Evolutionary conservation across 768 basidiomycete genomes (phyloP).

Genomic region (Pleurotus tuber-regium): DNA sequence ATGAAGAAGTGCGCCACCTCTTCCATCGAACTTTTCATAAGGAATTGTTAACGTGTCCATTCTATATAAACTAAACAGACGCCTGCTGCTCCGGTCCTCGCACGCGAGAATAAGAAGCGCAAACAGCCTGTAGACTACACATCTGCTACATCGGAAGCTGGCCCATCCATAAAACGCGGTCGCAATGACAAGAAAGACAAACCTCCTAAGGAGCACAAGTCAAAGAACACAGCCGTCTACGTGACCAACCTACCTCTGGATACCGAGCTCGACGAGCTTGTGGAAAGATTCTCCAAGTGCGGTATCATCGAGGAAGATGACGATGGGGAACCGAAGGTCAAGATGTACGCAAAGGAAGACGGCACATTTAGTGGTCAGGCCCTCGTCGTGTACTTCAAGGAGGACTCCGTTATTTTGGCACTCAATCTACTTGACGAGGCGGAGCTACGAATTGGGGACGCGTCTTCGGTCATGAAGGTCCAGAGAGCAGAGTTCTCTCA

Average conservation of each 20-base stretch:
- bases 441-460: constrained; percentile 81
- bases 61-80: too few species aligned
- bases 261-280: constrained; percentile 69
- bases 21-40: background rate
- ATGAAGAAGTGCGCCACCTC: constrained; percentile 72
- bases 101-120: constrained; percentile 77
- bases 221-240: constrained; percentile 93
- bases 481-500: constrained; percentile 76
- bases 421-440: constrained; percentile 87
- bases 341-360: constrained; percentile 88
- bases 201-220: constrained; percentile 51
- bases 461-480: constrained; percentile 70
- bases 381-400: constrained; percentile 95
- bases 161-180: constrained; percentile 66
- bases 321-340: constrained; percentile 88
- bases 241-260: constrained; percentile 82
- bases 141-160: constrained; percentile 46
- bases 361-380: constrained; percentile 93
- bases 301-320: constrained; percentile 94
- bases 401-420: constrained; percentile 89
- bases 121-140: constrained; percentile 74
- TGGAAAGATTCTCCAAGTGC: constrained; percentile 86
- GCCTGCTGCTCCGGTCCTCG: constrained; percentile 84
- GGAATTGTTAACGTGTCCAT: background rate
- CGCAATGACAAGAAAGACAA: constrained; percentile 50